These are phyloP conservation scores for Xerocomellus chrysenteron DNA, from an alignment of 768 basidiomycete genomes.

Conservation along the genomic window DNA sequence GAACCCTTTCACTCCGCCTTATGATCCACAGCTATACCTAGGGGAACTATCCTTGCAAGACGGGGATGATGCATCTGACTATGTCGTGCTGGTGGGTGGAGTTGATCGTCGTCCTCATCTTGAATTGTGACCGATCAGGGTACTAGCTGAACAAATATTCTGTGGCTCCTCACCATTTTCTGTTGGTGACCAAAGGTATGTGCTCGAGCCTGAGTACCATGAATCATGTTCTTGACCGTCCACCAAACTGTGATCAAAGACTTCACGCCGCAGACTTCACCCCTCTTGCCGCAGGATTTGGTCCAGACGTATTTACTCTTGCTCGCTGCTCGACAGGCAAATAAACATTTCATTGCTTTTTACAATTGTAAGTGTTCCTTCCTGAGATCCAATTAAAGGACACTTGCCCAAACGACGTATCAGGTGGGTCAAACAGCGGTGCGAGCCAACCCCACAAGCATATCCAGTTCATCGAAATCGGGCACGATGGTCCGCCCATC, in stretches of 20 bases:
- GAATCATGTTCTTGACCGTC: neutral
- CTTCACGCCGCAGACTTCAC: slow-evolving; percentile 74
- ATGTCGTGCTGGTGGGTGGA: slow-evolving; percentile 66
- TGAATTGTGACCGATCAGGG: slow-evolving; percentile 1
- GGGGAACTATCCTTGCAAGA: slow-evolving; percentile 62
- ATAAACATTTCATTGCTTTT: slow-evolving; percentile 71
- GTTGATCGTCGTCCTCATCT: neutral
- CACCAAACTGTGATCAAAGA: slow-evolving; percentile 41
- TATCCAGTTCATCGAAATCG: slow-evolving; percentile 77
- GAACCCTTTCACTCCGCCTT: slow-evolving; percentile 88
- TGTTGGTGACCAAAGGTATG: slow-evolving; percentile 83
- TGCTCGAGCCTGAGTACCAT: neutral
- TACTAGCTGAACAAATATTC: slow-evolving; percentile 82
- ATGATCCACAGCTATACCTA: slow-evolving; percentile 69
- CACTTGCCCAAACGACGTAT: neutral
- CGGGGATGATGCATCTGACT: slow-evolving; percentile 51
- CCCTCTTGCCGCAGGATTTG: slow-evolving; percentile 76
- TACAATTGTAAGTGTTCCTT: slow-evolving; percentile 70
- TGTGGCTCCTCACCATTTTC: slow-evolving; percentile 79
- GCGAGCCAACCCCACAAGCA: slow-evolving; percentile 93
- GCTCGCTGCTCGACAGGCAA: slow-evolving; percentile 59
- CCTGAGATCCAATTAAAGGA: neutral
- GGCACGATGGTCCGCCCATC: slow-evolving; percentile 68
- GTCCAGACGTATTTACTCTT: slow-evolving; percentile 76
- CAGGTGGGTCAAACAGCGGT: slow-evolving; percentile 76